These are phyloP conservation scores for Orbilia blumenaviensis DNA, from an alignment of 2,329 filamentous ascomycete species.

Conservation along the genomic window DNA sequence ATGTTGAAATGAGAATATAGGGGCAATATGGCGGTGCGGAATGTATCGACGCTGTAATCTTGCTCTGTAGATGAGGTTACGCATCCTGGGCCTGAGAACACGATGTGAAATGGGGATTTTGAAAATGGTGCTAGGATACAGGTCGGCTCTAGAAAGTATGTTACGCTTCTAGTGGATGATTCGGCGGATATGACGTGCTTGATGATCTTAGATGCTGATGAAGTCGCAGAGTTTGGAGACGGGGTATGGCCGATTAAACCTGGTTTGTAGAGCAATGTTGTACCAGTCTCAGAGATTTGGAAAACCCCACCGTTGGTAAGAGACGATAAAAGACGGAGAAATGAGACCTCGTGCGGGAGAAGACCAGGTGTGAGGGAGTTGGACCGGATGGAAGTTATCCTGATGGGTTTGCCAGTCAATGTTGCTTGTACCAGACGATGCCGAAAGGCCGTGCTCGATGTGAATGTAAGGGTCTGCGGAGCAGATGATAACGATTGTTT, in stretches of 20 bases:
- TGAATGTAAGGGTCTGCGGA: conserved; percentile 76
- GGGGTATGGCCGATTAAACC: conserved; percentile 76
- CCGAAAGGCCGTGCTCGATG: conserved; percentile 81
- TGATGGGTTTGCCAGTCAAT: conserved; percentile 85
- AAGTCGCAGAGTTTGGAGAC: conserved; percentile 48
- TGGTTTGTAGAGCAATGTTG: conserved; percentile 88
- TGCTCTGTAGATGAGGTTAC: conserved; percentile 89
- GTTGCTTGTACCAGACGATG: conserved; percentile 89
- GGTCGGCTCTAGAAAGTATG: conserved; percentile 89
- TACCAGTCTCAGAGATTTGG: conserved; percentile 96
- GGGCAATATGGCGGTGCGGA: conserved; percentile 90
- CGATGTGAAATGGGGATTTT: conserved; percentile 87
- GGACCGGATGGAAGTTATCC: conserved; percentile 92
- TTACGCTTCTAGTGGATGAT: conserved; percentile 80
- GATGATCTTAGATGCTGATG: conserved; percentile 72
- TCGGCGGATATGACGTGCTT: conserved; percentile 77
- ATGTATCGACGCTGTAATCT: conserved; percentile 90
- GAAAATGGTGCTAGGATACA: conserved; percentile 92
- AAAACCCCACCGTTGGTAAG: conserved; percentile 94
- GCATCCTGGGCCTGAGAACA: conserved; percentile 88
- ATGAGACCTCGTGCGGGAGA: conserved; percentile 90
- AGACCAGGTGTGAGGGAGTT: conserved; percentile 88
- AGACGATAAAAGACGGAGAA: conserved; percentile 90
- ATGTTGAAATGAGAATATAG: conserved; percentile 92
- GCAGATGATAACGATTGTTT: conserved; percentile 53